Conservation (phyloP, 495 filamentous ascomycete genomes). For the Jackrogersella minutella region DNA sequence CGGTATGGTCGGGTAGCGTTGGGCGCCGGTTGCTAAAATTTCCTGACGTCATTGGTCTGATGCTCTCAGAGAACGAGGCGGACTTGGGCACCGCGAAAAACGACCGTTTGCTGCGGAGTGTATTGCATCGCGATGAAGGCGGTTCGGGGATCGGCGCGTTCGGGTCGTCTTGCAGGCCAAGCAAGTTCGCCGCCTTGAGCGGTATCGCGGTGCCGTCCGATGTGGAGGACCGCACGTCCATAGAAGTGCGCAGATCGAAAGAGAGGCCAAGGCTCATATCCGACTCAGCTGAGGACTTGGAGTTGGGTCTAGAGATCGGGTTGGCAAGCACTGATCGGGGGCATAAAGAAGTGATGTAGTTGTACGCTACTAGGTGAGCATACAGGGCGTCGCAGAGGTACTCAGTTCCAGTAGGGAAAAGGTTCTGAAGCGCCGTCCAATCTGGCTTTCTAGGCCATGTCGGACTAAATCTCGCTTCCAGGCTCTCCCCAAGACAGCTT, state of each 20-base stretch:
- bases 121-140: slow-evolving; percentile 29
- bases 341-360: slow-evolving; percentile 62
- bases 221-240: slow-evolving; percentile 26
- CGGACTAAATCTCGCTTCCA: slow-evolving; percentile 22
- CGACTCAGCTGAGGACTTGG: slow-evolving; percentile 26
- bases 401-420: slow-evolving; percentile 65
- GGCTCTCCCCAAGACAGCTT: slow-evolving; percentile 8
- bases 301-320: slow-evolving; percentile 28
- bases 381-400: slow-evolving; percentile 69
- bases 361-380: slow-evolving; percentile 68
- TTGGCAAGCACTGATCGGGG: slow-evolving; percentile 35
- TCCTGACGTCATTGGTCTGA: slow-evolving; percentile 27
- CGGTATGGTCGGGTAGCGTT: slow-evolving; percentile 20
- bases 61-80: slow-evolving; percentile 10
- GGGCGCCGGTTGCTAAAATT: slow-evolving; percentile 5
- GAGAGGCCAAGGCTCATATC: slow-evolving; percentile 26
- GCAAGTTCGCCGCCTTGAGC: slow-evolving; percentile 50
- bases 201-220: slow-evolving; percentile 44
- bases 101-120: slow-evolving; percentile 33
- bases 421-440: slow-evolving; percentile 62
- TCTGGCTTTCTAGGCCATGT: slow-evolving; percentile 32
- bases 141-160: slow-evolving; percentile 34
- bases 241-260: slow-evolving; percentile 21
- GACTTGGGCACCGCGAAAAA: slow-evolving; percentile 24
- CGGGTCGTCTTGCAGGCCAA: slow-evolving; percentile 47